Evolutionary conservation across 805 yeast genomes (phyloP).

Genomic region (Saturnispora bothae): DNA sequence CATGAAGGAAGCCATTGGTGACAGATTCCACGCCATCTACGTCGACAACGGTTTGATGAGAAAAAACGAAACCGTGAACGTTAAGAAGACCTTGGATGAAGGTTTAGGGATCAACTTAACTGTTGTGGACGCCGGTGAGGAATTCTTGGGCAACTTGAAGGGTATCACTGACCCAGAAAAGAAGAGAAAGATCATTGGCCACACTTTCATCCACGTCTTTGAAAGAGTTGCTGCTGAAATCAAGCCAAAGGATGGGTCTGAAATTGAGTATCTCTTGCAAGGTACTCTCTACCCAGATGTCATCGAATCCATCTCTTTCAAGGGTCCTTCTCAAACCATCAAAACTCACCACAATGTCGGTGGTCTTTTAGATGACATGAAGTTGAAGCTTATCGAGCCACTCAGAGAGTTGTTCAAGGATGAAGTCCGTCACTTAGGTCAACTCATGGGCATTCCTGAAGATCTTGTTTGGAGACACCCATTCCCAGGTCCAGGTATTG

Average conservation of each 20-base stretch:
- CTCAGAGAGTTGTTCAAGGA: constrained; percentile 97
- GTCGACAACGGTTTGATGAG: constrained; percentile 98
- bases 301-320: constrained; percentile 95
- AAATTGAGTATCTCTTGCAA: constrained; percentile 86
- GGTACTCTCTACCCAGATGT: constrained; percentile 98
- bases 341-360: constrained; percentile 99
- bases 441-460: constrained; percentile 87
- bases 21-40: constrained; percentile 94
- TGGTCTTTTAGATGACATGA: constrained; percentile 95
- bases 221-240: constrained; percentile 93
- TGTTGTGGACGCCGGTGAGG: constrained; percentile 89
- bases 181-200: constrained; percentile 97
- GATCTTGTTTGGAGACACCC: constrained; percentile 99
- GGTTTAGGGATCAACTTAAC: constrained; percentile 93
- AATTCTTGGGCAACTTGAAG: constrained; percentile 73
- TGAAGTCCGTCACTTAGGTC: constrained; percentile 95
- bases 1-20: constrained; percentile 97
- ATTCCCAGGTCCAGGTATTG: constrained; percentile 99
- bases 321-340: constrained; percentile 99
- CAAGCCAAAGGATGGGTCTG: constrained; percentile 80
- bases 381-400: constrained; percentile 96
- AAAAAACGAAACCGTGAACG: constrained; percentile 81
- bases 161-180: constrained; percentile 98
- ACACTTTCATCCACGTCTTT: constrained; percentile 93
- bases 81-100: constrained; percentile 78